Percentiles rank a stretch among this genome's conserved stretches.
phyloP scores from a whole-genome alignment of 805 yeast genomes.

The Hyphopichia homilentoma region DNA sequence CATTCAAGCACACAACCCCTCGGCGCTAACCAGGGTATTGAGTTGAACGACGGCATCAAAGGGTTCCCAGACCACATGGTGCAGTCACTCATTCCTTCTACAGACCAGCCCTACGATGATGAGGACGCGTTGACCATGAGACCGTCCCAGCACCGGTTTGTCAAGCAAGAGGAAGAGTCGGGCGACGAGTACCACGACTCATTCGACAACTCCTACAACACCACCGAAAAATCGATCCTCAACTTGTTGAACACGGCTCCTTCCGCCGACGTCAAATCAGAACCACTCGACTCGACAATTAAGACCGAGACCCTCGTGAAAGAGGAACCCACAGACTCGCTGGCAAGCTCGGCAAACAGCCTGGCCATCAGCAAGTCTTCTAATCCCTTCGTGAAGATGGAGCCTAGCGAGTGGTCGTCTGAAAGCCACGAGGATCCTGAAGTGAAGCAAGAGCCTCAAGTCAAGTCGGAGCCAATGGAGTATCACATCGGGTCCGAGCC shows the following conservation, averaged over 20 bases:
- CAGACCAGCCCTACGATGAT: constrained; percentile 8
- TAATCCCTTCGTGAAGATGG: no score
- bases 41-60: constrained; percentile 40
- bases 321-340: neutral
- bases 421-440: no score
- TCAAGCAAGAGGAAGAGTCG: neutral
- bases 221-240: constrained; percentile 40
- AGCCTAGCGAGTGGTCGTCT: no score
- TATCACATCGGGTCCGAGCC: no score
- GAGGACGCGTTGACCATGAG: constrained; percentile 7
- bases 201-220: constrained; percentile 31
- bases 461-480: constrained; percentile 1
- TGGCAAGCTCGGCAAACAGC: no score
- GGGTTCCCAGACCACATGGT: constrained; percentile 39
- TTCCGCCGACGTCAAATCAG: neutral
- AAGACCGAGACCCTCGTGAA: neutral
- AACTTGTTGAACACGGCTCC: constrained; percentile 27
- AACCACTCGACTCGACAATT: neutral
- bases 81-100: constrained; percentile 25
- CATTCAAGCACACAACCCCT: constrained; percentile 14
- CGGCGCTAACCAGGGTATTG: constrained; percentile 22
- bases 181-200: constrained; percentile 22
- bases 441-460: neutral
- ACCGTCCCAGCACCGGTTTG: constrained; percentile 1
- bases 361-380: no score